Conservation (phyloP, 768 basidiomycete genomes). For the Phanerochaete carnosa region DNA sequence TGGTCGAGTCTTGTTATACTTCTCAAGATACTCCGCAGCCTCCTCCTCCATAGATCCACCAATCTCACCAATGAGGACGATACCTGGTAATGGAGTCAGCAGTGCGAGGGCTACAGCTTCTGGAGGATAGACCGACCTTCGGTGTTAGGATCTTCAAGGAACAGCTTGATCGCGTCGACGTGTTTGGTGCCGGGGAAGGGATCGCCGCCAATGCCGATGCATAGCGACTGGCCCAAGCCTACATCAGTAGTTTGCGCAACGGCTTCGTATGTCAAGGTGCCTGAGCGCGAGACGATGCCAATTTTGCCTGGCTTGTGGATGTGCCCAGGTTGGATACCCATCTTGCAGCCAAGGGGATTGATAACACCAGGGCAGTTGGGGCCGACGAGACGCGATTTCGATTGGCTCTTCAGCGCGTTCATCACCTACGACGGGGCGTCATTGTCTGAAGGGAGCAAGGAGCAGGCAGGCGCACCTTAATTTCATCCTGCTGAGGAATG, state of each 20-base stretch:
- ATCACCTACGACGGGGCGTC: conserved; percentile 56
- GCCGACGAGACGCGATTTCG: conserved; percentile 91
- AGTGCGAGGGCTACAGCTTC: neutral
- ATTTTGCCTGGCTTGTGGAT: conserved; percentile 97
- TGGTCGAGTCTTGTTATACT: conserved; percentile 84
- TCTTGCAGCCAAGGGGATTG: conserved; percentile 96
- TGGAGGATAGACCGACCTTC: conserved; percentile 53
- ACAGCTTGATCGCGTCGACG: conserved; percentile 92
- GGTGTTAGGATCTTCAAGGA: conserved; percentile 91
- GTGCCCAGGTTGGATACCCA: conserved; percentile 98
- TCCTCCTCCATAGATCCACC: conserved; percentile 99
- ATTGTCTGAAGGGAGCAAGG: neutral
- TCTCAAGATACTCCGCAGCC: conserved; percentile 92
- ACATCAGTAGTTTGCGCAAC: conserved; percentile 96
- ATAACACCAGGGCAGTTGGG: conserved; percentile 99
- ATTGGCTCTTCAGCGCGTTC: conserved; percentile 92
- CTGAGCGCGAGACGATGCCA: conserved; percentile 94
- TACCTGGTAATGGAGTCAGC: conserved; percentile 46
- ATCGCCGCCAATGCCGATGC: conserved; percentile 96
- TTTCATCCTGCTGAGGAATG: conserved; percentile 96
- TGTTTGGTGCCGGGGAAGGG: conserved; percentile 97
- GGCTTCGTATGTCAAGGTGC: conserved; percentile 97
- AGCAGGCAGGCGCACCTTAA: conserved; percentile 52
- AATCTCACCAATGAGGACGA: conserved; percentile 98
- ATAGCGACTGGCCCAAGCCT: conserved; percentile 94